Evolutionary conservation across 768 basidiomycete species (phyloP).

Genomic region (Podaxis rugospora): DNA sequence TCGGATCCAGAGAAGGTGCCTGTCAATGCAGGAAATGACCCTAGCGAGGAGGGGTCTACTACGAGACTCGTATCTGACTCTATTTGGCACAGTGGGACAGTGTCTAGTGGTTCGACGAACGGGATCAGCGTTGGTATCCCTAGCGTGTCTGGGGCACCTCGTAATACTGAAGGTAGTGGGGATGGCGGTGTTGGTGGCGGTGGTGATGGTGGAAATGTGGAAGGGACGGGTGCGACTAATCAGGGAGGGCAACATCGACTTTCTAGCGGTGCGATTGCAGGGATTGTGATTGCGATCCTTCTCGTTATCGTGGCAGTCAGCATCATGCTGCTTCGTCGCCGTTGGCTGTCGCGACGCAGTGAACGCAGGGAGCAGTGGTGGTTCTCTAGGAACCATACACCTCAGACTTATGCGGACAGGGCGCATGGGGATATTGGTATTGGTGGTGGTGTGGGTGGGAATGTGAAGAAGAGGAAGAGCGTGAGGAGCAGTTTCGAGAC

Average conservation of each 20-base stretch:
- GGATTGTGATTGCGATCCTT: constrained; percentile 31
- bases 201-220: background rate
- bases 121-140: background rate
- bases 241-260: constrained; percentile 3
- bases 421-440: background rate
- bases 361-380: constrained; percentile 44
- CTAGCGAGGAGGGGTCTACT: background rate
- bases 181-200: background rate
- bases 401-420: constrained; percentile 22
- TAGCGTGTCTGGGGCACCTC: constrained; percentile 2
- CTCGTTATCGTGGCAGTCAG: constrained; percentile 30
- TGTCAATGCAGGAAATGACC: constrained; percentile 2
- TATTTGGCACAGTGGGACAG: background rate
- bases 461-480: background rate
- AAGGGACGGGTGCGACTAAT: constrained; percentile 1
- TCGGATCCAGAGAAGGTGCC: background rate
- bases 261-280: constrained; percentile 35
- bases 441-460: background rate
- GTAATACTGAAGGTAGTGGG: background rate
- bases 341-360: constrained; percentile 36
- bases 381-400: constrained; percentile 26
- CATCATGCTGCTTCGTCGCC: constrained; percentile 42
- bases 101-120: background rate
- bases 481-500: constrained; percentile 64
- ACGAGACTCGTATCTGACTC: background rate